Evolutionary conservation across 805 yeast species (phyloP), one percentile per base, ranked within the genome.

Genomic region (Torulaspora microellipsoides): DNA sequence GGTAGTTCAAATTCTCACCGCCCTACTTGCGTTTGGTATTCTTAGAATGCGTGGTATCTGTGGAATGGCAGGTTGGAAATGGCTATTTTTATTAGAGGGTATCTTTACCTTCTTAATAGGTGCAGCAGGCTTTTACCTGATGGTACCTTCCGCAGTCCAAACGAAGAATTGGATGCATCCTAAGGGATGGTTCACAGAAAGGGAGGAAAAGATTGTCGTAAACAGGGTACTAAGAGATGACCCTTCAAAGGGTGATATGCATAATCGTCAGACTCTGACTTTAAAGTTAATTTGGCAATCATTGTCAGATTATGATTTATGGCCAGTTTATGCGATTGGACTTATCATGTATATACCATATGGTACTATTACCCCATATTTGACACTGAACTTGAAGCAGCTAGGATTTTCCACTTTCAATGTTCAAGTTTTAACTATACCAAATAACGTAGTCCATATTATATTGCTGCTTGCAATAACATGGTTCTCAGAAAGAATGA

Each of bases 1-100:
- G 1, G 42, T 71, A 15, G 73, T 80, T 1, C 68, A 65, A 38
- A 72, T 76, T 34, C 38, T 58, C 13, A 64, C 79, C 10, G 72
- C 78, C 4, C 55, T 80, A 27, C 62, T 76, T 30, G 80, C 79
- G 0, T 76, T 70, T 51, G 85, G 78, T 2, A 58, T 81, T 32
- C 67, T 80, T 43, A 71, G 71, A 46, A 64, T 81, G 65, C 65
- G 78, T 23, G 80, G 80, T 11, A 43, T 54, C 1, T 50, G 52
- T 7, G 76, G 78, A 3, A 55, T 66, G 55, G 64, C 60, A 4
- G 83, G 84, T 25, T 83, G 89, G 89, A 66, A 74, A 46, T 83
- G 84, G 81, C 65, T 82, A 20, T 82, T 83, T 51, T 55, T 83
- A 15, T 68, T 83, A 32, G 85, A 81, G 56, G 89, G 89, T 2